Evolutionary conservation across 176 grass and related monocot species (phyloP).

Genomic region (Oryza meridionalis): DNA sequence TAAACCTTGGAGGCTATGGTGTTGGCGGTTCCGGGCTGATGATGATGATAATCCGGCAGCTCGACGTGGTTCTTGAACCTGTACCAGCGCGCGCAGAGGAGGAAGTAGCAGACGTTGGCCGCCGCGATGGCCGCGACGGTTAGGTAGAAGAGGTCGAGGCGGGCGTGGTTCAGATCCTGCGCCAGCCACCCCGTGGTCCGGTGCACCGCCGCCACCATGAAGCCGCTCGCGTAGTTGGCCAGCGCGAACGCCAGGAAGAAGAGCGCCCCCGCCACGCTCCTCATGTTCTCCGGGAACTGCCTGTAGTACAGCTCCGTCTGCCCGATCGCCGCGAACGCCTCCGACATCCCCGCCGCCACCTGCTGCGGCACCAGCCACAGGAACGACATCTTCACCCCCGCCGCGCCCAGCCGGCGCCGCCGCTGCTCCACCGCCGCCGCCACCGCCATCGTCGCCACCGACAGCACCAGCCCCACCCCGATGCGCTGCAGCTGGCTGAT

Average conservation of each 20-base stretch:
- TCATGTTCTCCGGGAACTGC: slow-evolving; percentile 79
- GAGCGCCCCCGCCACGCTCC: slow-evolving; percentile 53
- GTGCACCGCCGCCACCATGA: slow-evolving; percentile 61
- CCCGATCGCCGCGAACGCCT: slow-evolving; percentile 57
- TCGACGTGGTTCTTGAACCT: slow-evolving; percentile 50
- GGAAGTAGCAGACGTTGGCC: slow-evolving; percentile 58
- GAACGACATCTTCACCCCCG: slow-evolving; percentile 4
- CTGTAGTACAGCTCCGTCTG: slow-evolving; percentile 69
- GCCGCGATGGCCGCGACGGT: slow-evolving; percentile 41
- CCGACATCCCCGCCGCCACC: slow-evolving; percentile 43
- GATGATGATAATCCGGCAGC: not conserved
- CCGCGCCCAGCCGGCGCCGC: slow-evolving; percentile 44
- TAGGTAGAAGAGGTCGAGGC: slow-evolving; percentile 71
- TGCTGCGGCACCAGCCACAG: slow-evolving; percentile 61
- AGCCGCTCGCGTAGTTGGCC: slow-evolving; percentile 46
- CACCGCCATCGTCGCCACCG: slow-evolving; percentile 46
- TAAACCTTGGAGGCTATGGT: not conserved
- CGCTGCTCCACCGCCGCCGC: slow-evolving; percentile 48
- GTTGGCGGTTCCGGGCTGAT: not conserved
- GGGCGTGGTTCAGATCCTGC: slow-evolving; percentile 50
- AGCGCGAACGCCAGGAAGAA: slow-evolving; percentile 35
- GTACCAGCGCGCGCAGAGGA: slow-evolving; percentile 66
- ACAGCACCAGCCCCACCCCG: slow-evolving; percentile 41
- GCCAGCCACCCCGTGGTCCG: slow-evolving; percentile 56
- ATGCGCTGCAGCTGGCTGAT: slow-evolving; percentile 43